Evolutionary conservation across 768 basidiomycete species (phyloP), one percentile per base, ranked within the genome.

Genomic region (Termitomyces sp.): DNA sequence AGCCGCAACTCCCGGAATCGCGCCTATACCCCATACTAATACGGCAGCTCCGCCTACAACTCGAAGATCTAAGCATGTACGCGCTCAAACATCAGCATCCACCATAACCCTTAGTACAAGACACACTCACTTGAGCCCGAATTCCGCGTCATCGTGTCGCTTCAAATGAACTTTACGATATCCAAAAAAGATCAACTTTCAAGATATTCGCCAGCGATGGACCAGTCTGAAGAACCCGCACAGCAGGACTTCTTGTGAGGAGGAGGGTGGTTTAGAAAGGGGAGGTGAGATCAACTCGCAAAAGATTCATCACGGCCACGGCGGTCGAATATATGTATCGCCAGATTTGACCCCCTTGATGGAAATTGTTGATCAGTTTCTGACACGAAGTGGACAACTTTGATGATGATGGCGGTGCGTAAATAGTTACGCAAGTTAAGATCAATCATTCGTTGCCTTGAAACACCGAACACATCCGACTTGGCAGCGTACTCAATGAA

Each of bases 261-360:
- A 60, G 60, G 51, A 33, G 53, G 32, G 55, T 57, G 57, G 32
- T 39, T 22, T 45, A 36, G 59, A 58, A 57, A n/a, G 49, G 44
- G 64, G 55, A 62, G 62, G 63, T 60, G 68, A 69, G 68, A 67
- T 69, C 68, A 67, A 67, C 68, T 69, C 68, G 60, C 60, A 55
- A 60, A 45, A 46, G 35, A 6, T 44, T 22, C 60, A 64, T 62
- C 54, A 57, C 45, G 40, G 39, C 39, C 16, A 54, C 16, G 40
- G 22, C 22, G 33, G 46, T 16, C 16, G 51, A 38, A 50, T 60
- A 49, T 60, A 55, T 49, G 36, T 38, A 53, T 53, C 18, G 18
- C 15, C 16, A 53, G 52, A 52, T 36, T n/a, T n/a, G n/a, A n/a
- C n/a, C 51, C 53, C 45, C 46, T 60, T 60, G 59, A 60, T 60